Evolutionary conservation across 1,139 yeast species (phyloP).

Genomic region (Saccharomycopsis crataegensis): DNA sequence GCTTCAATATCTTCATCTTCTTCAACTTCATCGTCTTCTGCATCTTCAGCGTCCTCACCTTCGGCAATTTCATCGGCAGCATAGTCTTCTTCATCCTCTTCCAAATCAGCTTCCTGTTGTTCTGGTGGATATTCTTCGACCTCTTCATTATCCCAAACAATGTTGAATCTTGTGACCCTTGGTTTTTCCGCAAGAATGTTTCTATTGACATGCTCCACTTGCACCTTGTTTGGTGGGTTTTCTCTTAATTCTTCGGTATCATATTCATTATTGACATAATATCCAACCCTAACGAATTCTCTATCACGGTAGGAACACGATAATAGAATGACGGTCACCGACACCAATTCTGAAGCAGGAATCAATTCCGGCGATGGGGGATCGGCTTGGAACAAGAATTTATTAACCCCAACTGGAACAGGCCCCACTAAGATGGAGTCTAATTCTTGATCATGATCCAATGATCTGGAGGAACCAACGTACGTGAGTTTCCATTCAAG

Average conservation of each 20-base stretch:
- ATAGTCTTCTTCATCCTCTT: slow-evolving; percentile 51
- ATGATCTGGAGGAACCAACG: slow-evolving; percentile 88
- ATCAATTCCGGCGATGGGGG: slow-evolving; percentile 95
- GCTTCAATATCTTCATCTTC: slow-evolving; percentile 34
- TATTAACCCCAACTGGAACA: slow-evolving; percentile 93
- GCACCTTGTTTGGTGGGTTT: slow-evolving; percentile 90
- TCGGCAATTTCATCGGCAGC: slow-evolving; percentile 46
- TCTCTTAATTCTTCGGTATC: slow-evolving; percentile 88
- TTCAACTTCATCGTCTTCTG: slow-evolving; percentile 31
- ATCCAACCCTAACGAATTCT: slow-evolving; percentile 95
- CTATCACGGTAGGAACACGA: slow-evolving; percentile 90
- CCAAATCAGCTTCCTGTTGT: slow-evolving; percentile 48
- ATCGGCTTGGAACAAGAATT: slow-evolving; percentile 87
- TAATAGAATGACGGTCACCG: slow-evolving; percentile 86
- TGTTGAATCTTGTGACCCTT: slow-evolving; percentile 90
- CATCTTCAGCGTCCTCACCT: slow-evolving; percentile 37
- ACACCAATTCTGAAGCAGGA: slow-evolving; percentile 91
- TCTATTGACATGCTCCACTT: slow-evolving; percentile 88
- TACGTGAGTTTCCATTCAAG: slow-evolving; percentile 96
- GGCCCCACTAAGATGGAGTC: slow-evolving; percentile 97
- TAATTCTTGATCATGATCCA: slow-evolving; percentile 93
- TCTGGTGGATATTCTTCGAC: slow-evolving; percentile 72
- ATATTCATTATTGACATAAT: slow-evolving; percentile 94
- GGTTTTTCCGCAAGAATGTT: slow-evolving; percentile 96
- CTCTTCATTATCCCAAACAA: slow-evolving; percentile 78